Conservation (phyloP, 805 yeast species). For the Kluyveromyces nonfermentans region DNA sequence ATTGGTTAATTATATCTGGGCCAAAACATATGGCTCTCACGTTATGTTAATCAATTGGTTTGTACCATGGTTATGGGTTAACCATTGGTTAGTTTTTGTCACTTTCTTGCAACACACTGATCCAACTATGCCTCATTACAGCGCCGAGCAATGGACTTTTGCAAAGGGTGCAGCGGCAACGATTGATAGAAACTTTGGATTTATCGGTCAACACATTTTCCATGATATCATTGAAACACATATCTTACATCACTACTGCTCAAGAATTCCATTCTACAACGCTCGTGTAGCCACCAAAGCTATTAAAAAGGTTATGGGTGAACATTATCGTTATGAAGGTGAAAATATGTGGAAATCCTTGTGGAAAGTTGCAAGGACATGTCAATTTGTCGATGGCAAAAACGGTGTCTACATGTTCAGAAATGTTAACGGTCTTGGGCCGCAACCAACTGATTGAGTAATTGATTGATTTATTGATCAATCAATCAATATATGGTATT, state of each 20-base stretch:
- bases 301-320: slow-evolving; percentile 77
- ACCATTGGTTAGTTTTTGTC: slow-evolving; percentile 86
- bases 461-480: no score
- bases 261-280: slow-evolving; percentile 81
- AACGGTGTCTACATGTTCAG: slow-evolving; percentile 62
- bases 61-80: slow-evolving; percentile 67
- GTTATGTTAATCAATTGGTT: slow-evolving; percentile 60
- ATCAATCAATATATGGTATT: background rate
- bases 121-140: slow-evolving; percentile 72
- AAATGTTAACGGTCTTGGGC: slow-evolving; percentile 56
- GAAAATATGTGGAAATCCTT: slow-evolving; percentile 66
- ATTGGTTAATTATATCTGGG: slow-evolving; percentile 48
- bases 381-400: slow-evolving; percentile 71
- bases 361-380: slow-evolving; percentile 53
- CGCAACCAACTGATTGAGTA: background rate
- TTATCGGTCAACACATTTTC: slow-evolving; percentile 67
- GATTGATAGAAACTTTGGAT: slow-evolving; percentile 76
- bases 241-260: slow-evolving; percentile 75
- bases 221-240: slow-evolving; percentile 89
- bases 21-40: slow-evolving; percentile 51
- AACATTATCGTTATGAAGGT: slow-evolving; percentile 54
- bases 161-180: slow-evolving; percentile 89
- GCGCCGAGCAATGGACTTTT: slow-evolving; percentile 66
- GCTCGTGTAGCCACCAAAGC: slow-evolving; percentile 74
- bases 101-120: slow-evolving; percentile 82